Evolutionary conservation across 352 stramenopile genomes (phyloP), one percentile per base, ranked within the genome.

Genomic region (Aphanomyces stellatus): DNA sequence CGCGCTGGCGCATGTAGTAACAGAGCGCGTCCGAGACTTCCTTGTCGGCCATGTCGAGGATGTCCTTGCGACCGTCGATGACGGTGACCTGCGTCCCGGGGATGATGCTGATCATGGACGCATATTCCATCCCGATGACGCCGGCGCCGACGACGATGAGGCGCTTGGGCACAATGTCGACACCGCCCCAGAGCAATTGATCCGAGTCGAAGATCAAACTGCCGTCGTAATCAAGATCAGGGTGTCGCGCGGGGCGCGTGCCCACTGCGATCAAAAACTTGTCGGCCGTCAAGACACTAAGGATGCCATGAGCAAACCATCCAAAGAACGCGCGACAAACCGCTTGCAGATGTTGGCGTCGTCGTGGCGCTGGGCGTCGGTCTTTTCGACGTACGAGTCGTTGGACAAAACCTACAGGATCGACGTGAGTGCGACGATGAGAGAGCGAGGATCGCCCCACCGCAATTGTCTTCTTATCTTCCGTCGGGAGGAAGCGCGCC

Each of bases 81-180:
- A 96, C 84, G 19, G 85, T 96, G 57, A 96, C 88, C 33, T 79
- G 85, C 48, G 90, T 88, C 2, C 88, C 88, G 8, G 85, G 87
- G 22, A 96, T 72, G 35, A 96, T 83, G 65, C 92, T 95, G 28
- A 96, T 74, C 87, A 96, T 96, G 48, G 81, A 91, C 19, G 88
- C 88, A 74, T 96, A 96, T 72, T 96, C 88, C 76, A 96, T 96
- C 68, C 88, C 88, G 37, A 96, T 93, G 49, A 96, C 88, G 7
- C 88, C 88, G 2, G 88, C 88, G 30, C 88, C 88, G 11, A 91
- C 85, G 51, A 93, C 72, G 41, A 93, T 91, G 55, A 93, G 65
- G 27, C 83, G 82, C 69, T 88, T 87, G 5, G 85, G 85, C 0
- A 91, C 85, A 4, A 73, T 74, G 57, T 85, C 82, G 3, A 93